Evolutionary conservation across 2,329 filamentous ascomycete genomes (phyloP).

Genomic region (Exophiala sp.): DNA sequence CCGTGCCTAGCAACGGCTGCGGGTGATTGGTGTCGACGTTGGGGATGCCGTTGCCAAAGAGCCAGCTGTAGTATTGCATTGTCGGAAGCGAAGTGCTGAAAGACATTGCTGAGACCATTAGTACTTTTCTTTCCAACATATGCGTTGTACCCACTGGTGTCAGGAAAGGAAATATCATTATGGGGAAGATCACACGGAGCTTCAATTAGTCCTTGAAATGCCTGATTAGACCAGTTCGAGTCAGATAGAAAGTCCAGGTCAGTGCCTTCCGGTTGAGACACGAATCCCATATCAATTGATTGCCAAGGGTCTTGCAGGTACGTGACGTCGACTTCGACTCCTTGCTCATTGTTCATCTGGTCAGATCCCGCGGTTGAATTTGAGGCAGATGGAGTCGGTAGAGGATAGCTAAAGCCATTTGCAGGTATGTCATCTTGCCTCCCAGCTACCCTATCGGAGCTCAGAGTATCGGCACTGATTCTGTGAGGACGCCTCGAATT

Average conservation of each 20-base stretch:
- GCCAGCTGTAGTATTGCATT: background rate
- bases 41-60: background rate
- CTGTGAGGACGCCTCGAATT: slow-evolving; percentile 27
- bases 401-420: background rate
- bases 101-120: background rate
- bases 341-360: background rate
- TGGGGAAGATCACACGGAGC: background rate
- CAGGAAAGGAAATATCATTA: background rate
- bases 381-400: background rate
- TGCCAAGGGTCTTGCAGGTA: background rate
- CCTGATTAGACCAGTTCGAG: background rate
- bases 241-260: background rate
- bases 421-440: background rate
- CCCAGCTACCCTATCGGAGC: background rate
- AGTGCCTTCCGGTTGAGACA: background rate
- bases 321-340: background rate
- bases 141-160: background rate
- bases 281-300: background rate
- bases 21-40: background rate
- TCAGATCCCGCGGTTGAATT: background rate
- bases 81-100: background rate
- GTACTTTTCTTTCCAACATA: background rate
- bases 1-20: background rate
- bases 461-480: background rate
- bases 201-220: background rate